Percentiles rank a stretch among this genome's conserved stretches.
Conservation (phyloP, 2,329 filamentous ascomycete species). For the Hypoxylon sp. region DNA sequence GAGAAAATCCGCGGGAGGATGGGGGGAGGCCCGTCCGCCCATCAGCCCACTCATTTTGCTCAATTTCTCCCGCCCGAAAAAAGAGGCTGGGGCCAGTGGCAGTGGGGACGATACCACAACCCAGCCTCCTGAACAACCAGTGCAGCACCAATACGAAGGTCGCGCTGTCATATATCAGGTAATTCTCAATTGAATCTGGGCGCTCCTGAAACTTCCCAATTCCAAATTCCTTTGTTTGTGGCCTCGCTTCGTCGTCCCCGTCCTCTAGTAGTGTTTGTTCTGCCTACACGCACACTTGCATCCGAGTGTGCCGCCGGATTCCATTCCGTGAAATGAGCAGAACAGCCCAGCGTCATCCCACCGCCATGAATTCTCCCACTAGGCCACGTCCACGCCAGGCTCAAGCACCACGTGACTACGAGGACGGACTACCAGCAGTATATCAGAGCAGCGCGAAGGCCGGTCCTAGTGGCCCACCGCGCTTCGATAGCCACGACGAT, state of each 20-base stretch:
- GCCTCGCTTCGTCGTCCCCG: neutral
- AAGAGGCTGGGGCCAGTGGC: constrained; percentile 35
- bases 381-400: constrained; percentile 42
- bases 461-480: constrained; percentile 25
- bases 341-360: constrained; percentile 11
- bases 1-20: neutral
- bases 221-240: constrained; percentile 23
- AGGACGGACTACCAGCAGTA: constrained; percentile 33
- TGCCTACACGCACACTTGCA: constrained; percentile 7
- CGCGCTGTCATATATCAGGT: constrained; percentile 36
- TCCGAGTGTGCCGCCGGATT: constrained; percentile 19
- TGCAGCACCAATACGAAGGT: constrained; percentile 26
- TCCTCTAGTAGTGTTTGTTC: neutral
- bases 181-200: constrained; percentile 30
- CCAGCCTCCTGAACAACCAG: constrained; percentile 31
- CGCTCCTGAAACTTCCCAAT: constrained; percentile 8
- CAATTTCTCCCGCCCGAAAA: constrained; percentile 16
- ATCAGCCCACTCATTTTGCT: constrained; percentile 37
- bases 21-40: constrained; percentile 5
- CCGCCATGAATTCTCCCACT: constrained; percentile 39
- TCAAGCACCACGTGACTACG: constrained; percentile 43
- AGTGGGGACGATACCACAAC: constrained; percentile 30
- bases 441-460: constrained; percentile 34
- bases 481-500: constrained; percentile 51
- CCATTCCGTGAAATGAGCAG: constrained; percentile 21